Base-by-base conservation (phyloP, 805 yeast species). In the Kuraishia hungarica region DNA sequence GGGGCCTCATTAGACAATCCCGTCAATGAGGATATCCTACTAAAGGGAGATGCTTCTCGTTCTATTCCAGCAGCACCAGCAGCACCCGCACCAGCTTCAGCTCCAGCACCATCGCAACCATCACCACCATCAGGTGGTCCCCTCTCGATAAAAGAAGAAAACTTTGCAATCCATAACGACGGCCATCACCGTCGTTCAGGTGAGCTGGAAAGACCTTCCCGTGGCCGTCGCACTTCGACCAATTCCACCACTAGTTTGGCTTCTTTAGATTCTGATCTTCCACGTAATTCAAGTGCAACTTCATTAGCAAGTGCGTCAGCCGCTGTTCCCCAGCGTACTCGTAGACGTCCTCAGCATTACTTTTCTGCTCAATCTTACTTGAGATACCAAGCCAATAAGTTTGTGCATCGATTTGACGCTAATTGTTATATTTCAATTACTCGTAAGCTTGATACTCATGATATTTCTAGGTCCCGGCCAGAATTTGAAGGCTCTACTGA, bases 331-430 rank as follows among this genome's bases (percentile, higher is more conserved):
- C 51, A 58, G n/a, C 59, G 70, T 23, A 62, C 60, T 3, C 68
- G 71, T 55, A 66, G 70, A 48, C 59, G 72, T 51, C 83, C 81
- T 0, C 83, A 78, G 58, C 81, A 82, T 10, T 88, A 82, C 66
- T 94, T 94, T 72, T 88, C 98, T 0, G 99, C 99, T 1, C 99
- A 94, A 71, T 87, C 93, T 57, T 94, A 94, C 68, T 74, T 94
- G 60, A 80, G 99, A 57, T 94, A 94, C 69, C 99, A 94, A 69
- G 98, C 97, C 15, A 82, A 85, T 54, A 94, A 94, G 68, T 94
- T 94, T 67, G 84, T 92, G 51, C 77, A 81, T 49, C 76, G 99
- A 62, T 94, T 93, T 64, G 99, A 94, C 69, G 97, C 99, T 24
- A 94, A 94, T 67, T 94, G 98, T 72, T 94, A 94, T 70, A 91